Evolutionary conservation across 164 flowering plant species (phyloP).

Genomic region (Santalum album): DNA sequence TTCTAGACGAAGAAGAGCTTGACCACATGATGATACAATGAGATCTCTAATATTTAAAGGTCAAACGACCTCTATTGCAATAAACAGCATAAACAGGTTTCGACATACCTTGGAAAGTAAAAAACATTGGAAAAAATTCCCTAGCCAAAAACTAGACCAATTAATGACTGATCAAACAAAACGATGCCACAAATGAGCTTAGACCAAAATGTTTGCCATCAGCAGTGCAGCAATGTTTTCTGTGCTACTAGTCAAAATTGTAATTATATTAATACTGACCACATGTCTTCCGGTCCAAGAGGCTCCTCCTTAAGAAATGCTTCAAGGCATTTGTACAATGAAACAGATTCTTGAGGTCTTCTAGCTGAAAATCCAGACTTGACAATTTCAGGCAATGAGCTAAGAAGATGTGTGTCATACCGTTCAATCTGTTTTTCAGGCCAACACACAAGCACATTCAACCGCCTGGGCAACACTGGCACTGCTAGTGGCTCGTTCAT

Average conservation of each 20-base stretch:
- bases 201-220: neutral
- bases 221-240: too few species aligned
- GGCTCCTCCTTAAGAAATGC: conserved; percentile 4
- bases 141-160: neutral
- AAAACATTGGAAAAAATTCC: too few species aligned
- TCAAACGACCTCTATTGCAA: too few species aligned
- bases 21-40: too few species aligned
- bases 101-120: too few species aligned
- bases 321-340: conserved; percentile 4
- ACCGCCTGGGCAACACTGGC: neutral
- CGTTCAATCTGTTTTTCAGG: neutral
- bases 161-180: too few species aligned
- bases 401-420: neutral
- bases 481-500: neutral
- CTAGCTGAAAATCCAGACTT: neutral
- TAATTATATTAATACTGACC: neutral
- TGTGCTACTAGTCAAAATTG: neutral
- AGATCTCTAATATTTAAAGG: too few species aligned
- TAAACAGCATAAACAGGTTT: too few species aligned
- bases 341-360: conserved; percentile 2
- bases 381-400: conserved; percentile 1
- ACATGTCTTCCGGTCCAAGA: conserved; percentile 3
- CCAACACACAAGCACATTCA: conserved; percentile 2
- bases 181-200: too few species aligned
- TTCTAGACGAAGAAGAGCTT: too few species aligned